A percentile compares a stretch with the other conserved stretches of the same genome.
Conservation (phyloP, 2,329 filamentous ascomycete species). For the Phialophora macrospora region DNA sequence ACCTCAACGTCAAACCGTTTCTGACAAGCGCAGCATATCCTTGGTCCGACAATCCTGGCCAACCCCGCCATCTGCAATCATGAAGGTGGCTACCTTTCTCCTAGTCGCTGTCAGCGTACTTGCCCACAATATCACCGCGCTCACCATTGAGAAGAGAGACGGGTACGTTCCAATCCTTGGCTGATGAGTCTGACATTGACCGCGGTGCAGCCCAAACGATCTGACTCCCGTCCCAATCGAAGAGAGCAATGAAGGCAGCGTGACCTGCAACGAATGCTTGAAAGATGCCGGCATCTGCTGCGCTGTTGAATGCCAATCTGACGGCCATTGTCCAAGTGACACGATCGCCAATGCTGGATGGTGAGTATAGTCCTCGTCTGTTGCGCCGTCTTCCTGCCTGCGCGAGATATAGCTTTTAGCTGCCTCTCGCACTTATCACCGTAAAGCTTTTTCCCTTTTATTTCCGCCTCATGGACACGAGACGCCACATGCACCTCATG, state of each 20-base stretch:
- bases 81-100: slow-evolving; percentile 20
- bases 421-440: not conserved
- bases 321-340: slow-evolving; percentile 17
- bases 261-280: slow-evolving; percentile 25
- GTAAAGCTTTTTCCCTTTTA: not conserved
- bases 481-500: not conserved
- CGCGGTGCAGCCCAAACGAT: not conserved
- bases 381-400: not conserved
- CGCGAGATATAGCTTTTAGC: not conserved
- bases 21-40: not conserved
- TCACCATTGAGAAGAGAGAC: slow-evolving; percentile 15
- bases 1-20: not conserved
- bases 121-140: slow-evolving; percentile 5
- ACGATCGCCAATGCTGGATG: slow-evolving; percentile 24
- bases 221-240: slow-evolving; percentile 8
- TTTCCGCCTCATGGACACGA: not conserved
- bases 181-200: not conserved
- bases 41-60: not conserved
- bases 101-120: slow-evolving; percentile 23
- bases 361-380: not conserved
- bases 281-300: slow-evolving; percentile 29
- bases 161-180: slow-evolving; percentile 15
- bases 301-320: slow-evolving; percentile 19
- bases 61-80: slow-evolving; percentile 17
- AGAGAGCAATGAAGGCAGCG: slow-evolving; percentile 12